These are phyloP conservation scores for Clavulina sp. DNA, from an alignment of 768 basidiomycete genomes.

Conservation along the genomic window DNA sequence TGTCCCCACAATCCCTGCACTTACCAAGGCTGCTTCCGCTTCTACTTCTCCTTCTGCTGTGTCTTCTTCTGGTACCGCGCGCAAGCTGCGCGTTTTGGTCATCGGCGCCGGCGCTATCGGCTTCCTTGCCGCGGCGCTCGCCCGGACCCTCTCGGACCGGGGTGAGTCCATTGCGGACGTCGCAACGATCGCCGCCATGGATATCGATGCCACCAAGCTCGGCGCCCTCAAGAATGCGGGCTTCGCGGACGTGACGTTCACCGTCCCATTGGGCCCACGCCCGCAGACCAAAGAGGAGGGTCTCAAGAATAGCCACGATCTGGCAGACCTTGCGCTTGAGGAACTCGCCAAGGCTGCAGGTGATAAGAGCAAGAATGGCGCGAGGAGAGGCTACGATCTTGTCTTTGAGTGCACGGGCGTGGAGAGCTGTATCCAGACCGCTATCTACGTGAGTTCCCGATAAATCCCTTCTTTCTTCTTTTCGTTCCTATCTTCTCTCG, in stretches of 20 bases:
- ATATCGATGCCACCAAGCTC: constrained; percentile 71
- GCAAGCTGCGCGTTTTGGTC: constrained; percentile 41
- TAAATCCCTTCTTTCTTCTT: background rate
- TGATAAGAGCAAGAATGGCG: background rate
- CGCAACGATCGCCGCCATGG: constrained; percentile 58
- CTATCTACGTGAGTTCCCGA: constrained; percentile 74
- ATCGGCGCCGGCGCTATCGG: constrained; percentile 92
- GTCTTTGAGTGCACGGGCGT: constrained; percentile 95
- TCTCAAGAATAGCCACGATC: constrained; percentile 33
- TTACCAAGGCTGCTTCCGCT: constrained; percentile 6
- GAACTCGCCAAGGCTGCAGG: constrained; percentile 31
- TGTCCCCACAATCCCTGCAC: constrained; percentile 1
- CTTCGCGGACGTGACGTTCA: constrained; percentile 59
- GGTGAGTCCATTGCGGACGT: constrained; percentile 30
- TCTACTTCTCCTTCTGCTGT: constrained; percentile 13
- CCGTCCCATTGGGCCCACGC: constrained; percentile 29
- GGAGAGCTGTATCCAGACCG: constrained; percentile 80
- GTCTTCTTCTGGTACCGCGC: constrained; percentile 20
- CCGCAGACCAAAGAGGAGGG: constrained; percentile 28
- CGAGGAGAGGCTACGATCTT: constrained; percentile 88
- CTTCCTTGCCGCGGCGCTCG: constrained; percentile 64
- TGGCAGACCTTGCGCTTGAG: constrained; percentile 31
- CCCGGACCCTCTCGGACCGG: background rate
- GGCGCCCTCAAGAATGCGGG: constrained; percentile 59
- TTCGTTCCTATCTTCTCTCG: background rate